A percentile compares a stretch with the other conserved stretches of the same genome.
Evolutionary conservation across 2,329 filamentous ascomycete species (phyloP).

Genomic region (Cladosporium sp.): DNA sequence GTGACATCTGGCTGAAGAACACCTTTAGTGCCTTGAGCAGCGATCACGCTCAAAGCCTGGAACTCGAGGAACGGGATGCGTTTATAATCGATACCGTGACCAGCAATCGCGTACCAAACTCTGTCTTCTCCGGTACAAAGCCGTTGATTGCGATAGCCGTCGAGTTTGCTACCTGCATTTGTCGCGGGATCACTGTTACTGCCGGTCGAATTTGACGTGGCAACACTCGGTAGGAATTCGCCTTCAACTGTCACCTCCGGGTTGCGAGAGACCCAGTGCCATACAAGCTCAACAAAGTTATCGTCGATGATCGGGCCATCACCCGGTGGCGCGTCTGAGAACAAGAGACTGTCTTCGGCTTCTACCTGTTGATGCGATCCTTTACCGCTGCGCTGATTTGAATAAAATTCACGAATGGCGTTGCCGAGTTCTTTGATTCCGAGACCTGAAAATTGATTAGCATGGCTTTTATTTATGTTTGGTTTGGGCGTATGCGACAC

Average conservation of each 20-base stretch:
- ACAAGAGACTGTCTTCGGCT: slow-evolving; percentile 20
- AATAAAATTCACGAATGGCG: slow-evolving; percentile 4
- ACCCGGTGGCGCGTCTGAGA: slow-evolving; percentile 22
- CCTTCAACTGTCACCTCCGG: slow-evolving; percentile 52
- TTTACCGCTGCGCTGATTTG: background rate
- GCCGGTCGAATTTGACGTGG: slow-evolving; percentile 33
- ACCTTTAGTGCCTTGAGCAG: slow-evolving; percentile 49
- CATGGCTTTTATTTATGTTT: background rate
- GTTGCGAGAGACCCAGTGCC: slow-evolving; percentile 54
- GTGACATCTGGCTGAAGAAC: slow-evolving; percentile 56
- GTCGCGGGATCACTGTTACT: background rate
- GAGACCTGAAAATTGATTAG: slow-evolving; percentile 8
- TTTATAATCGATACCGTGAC: slow-evolving; percentile 54
- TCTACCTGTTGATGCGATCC: background rate
- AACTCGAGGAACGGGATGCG: slow-evolving; percentile 55
- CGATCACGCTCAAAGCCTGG: slow-evolving; percentile 55
- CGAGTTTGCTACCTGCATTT: background rate
- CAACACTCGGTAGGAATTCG: slow-evolving; percentile 36
- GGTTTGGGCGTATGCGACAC: slow-evolving; percentile 7
- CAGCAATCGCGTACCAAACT: slow-evolving; percentile 57
- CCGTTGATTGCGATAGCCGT: slow-evolving; percentile 23
- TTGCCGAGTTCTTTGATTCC: slow-evolving; percentile 8
- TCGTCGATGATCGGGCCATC: slow-evolving; percentile 40
- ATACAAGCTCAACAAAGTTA: slow-evolving; percentile 50
- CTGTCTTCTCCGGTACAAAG: slow-evolving; percentile 53